These are phyloP conservation scores for Alternaria brassicicola DNA, from an alignment of 2,329 filamentous ascomycete species.

Conservation along the genomic window DNA sequence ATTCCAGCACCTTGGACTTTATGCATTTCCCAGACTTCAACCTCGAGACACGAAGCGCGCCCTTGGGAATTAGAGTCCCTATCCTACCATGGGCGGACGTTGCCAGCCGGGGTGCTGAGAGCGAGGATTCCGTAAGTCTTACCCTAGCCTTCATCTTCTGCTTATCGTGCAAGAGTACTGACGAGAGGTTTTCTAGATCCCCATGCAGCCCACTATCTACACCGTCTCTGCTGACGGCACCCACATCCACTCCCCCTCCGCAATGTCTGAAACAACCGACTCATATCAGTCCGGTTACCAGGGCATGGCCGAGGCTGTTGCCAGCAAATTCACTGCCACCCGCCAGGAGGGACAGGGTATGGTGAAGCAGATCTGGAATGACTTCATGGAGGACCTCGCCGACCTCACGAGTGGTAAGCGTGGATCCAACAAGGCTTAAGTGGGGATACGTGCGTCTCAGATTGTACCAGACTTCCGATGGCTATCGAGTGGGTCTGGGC, in stretches of 20 bases:
- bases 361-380: slow-evolving; percentile 55
- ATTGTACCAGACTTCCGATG: slow-evolving; percentile 1
- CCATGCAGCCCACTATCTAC: slow-evolving; percentile 64
- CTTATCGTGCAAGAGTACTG: neutral
- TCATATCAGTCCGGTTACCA: slow-evolving; percentile 63
- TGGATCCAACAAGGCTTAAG: slow-evolving; percentile 30
- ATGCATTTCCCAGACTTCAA: slow-evolving; percentile 63
- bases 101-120: slow-evolving; percentile 28
- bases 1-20: slow-evolving; percentile 68
- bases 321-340: slow-evolving; percentile 36
- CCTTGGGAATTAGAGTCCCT: slow-evolving; percentile 55
- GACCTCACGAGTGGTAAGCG: slow-evolving; percentile 44
- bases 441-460: neutral
- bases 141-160: neutral
- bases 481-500: slow-evolving; percentile 1
- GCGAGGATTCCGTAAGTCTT: slow-evolving; percentile 30
- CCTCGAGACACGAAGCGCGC: slow-evolving; percentile 47
- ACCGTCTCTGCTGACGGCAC: slow-evolving; percentile 58
- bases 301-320: slow-evolving; percentile 60
- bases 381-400: slow-evolving; percentile 57
- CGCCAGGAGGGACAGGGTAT: slow-evolving; percentile 52
- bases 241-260: slow-evolving; percentile 57
- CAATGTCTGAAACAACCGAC: slow-evolving; percentile 65
- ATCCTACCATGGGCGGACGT: slow-evolving; percentile 50
- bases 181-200: slow-evolving; percentile 27